Conservation (phyloP, 169 alveolate genomes). For the Plasmodium coatneyi region DNA sequence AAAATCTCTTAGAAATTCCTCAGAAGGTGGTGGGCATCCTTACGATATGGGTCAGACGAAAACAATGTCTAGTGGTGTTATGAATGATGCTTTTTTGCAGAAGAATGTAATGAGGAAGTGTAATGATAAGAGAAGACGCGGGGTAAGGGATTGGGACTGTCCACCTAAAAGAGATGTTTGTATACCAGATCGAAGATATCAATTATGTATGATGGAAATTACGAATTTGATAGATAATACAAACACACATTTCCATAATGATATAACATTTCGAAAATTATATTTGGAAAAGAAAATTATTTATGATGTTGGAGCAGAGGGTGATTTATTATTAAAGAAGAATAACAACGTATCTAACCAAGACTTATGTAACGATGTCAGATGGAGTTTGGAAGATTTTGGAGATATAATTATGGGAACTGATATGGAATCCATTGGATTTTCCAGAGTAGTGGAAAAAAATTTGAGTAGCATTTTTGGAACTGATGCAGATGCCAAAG, state of each 20-base stretch:
- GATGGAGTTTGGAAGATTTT: background rate
- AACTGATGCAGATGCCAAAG: background rate
- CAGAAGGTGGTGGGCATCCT: background rate
- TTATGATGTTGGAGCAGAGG: background rate
- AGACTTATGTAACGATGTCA: background rate
- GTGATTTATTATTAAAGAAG: background rate
- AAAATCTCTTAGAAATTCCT: background rate
- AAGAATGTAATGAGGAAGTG: background rate
- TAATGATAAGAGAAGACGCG: background rate
- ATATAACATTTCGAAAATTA: background rate
- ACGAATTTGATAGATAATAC: background rate
- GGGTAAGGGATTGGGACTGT: background rate
- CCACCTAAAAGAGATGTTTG: background rate
- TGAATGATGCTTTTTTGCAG: background rate
- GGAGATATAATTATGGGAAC: background rate
- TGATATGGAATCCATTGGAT: background rate
- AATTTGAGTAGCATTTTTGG: background rate
- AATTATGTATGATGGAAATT: background rate
- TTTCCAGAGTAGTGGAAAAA: background rate
- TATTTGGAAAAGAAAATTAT: background rate
- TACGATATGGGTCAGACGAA: background rate
- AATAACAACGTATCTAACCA: background rate
- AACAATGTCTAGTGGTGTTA: background rate
- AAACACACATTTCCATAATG: background rate
- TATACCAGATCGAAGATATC: background rate